Evolutionary conservation across 208 protist genomes (phyloP), one percentile per base, ranked within the genome.

Genomic region (Wallacemonas sp.): DNA sequence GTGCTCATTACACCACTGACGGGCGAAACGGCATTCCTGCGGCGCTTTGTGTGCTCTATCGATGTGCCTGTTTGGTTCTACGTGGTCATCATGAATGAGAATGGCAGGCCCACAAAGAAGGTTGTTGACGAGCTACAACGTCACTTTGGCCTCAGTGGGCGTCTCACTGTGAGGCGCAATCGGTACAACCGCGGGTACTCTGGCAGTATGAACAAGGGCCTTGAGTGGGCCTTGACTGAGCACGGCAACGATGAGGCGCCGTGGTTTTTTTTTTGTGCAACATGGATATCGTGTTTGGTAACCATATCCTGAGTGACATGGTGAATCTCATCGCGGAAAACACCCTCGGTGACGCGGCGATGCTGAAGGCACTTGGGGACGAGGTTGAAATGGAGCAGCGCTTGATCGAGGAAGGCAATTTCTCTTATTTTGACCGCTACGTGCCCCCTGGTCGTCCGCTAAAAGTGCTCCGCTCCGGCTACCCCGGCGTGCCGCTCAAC

Each of bases 1-100:
- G 36, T 84, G 24, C 62, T 84, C 41, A 69, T 84, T 27, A 72
- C 69, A n/a, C 78, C 78, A 31, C 56, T 84, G 21, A 80, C 67
- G 49, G 63, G 68, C 42, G 78, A 84, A 19, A 69, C 62, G 55
- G 2, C 21, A 19, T 70, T 77, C 42, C 71, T 84, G 39, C 68
- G 49, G 27, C 65, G 62, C 39, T 56, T 69, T 9, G 26, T 69
- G 34, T 69, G 63, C 41, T 59, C 27, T 39, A 59, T 69, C 27
- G 53, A 59, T 22, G 51, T 69, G 3, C 63, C 51, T 42, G 53
- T 69, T 14, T 53, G 51, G 4, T 53, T 36, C 34, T 39, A 59
- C 26, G 33, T 69, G 63, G 59, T 59, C 15, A 53, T 69, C 24
- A 5, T 47, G 51, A 69, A 69, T 27, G 63, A 47, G 24, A 21